A percentile compares a stretch with the other conserved stretches of the same genome.
phyloP scores from a whole-genome alignment of 1,284 basidiomycete species.

The Boletus sp. region DNA sequence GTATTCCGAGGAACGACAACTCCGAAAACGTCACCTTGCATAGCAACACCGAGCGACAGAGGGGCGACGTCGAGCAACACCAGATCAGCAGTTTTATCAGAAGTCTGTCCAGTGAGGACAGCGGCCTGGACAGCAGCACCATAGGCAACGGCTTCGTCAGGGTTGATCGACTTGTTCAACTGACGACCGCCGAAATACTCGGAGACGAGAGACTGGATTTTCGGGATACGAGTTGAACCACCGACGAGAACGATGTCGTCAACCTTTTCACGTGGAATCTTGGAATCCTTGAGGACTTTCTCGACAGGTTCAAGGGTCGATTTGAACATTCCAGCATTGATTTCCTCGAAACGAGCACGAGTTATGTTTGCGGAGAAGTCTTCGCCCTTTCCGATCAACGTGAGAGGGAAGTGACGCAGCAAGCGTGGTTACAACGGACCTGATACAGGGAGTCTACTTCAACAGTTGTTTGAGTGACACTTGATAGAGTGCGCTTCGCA shows the following conservation, averaged over 20 bases:
- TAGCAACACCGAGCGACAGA: constrained; percentile 95
- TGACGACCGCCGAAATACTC: constrained; percentile 98
- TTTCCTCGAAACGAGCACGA: constrained; percentile 99
- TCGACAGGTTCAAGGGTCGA: constrained; percentile 98
- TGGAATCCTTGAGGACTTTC: constrained; percentile 98
- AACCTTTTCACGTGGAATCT: constrained; percentile 96
- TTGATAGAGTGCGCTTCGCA: constrained; percentile 98
- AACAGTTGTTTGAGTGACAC: constrained; percentile 96
- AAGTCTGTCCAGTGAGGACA: constrained; percentile 94
- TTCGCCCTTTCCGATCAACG: constrained; percentile 54
- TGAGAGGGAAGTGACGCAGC: constrained; percentile 10
- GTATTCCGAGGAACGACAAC: constrained; percentile 97
- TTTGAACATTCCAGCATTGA: constrained; percentile 94
- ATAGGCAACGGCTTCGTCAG: constrained; percentile 93
- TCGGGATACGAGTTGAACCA: constrained; percentile 99
- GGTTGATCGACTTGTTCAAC: constrained; percentile 99
- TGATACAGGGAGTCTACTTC: constrained; percentile 99
- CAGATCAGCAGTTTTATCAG: constrained; percentile 94
- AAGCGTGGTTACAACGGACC: constrained; percentile 43
- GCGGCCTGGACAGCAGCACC: constrained; percentile 98
- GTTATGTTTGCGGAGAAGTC: constrained; percentile 97
- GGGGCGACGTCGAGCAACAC: constrained; percentile 96
- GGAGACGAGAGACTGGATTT: constrained; percentile 97
- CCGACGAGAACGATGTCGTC: constrained; percentile 99
- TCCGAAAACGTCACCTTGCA: constrained; percentile 98